Evolutionary conservation across 805 yeast species (phyloP).

Genomic region (Martiniozyma abietophila): DNA sequence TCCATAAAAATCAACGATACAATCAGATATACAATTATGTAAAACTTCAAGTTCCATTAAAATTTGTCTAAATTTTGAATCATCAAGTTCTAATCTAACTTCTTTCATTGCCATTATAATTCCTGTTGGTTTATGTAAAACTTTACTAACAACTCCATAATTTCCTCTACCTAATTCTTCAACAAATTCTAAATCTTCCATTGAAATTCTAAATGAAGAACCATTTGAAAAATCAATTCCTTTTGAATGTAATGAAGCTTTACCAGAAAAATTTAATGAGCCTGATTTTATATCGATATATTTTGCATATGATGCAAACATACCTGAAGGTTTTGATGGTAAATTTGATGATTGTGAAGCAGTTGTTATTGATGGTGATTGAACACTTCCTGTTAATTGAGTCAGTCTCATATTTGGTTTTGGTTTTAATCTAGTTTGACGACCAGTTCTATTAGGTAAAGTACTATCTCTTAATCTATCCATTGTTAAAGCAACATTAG

Average conservation of each 20-base stretch:
- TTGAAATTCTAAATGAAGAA: slow-evolving; percentile 72
- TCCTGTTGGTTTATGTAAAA: slow-evolving; percentile 85
- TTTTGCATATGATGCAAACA: slow-evolving; percentile 77
- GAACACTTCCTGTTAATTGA: slow-evolving; percentile 1
- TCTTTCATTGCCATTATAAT: slow-evolving; percentile 97
- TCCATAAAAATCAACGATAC: slow-evolving; percentile 92
- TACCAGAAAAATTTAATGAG: slow-evolving; percentile 83
- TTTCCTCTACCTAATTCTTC: slow-evolving; percentile 94
- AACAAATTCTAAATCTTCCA: slow-evolving; percentile 72
- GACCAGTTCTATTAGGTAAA: slow-evolving; percentile 18
- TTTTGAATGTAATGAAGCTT: slow-evolving; percentile 81
- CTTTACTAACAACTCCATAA: slow-evolving; percentile 93
- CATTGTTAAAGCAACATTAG: slow-evolving; percentile 1
- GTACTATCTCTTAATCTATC: slow-evolving; percentile 18
- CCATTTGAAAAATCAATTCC: slow-evolving; percentile 92
- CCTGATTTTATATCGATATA: slow-evolving; percentile 91
- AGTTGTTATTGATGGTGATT: slow-evolving; percentile 5
- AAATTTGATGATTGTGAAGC: slow-evolving; percentile 4
- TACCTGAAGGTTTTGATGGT: slow-evolving; percentile 36
- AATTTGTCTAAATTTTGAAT: slow-evolving; percentile 86
- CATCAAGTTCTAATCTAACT: slow-evolving; percentile 86
- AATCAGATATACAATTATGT: slow-evolving; percentile 84
- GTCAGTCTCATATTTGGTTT: slow-evolving; percentile 11
- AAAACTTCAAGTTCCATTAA: slow-evolving; percentile 92
- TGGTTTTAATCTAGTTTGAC: slow-evolving; percentile 13